These are phyloP conservation scores for Pythium chondricola DNA, from an alignment of 352 stramenopile genomes.

Conservation along the genomic window DNA sequence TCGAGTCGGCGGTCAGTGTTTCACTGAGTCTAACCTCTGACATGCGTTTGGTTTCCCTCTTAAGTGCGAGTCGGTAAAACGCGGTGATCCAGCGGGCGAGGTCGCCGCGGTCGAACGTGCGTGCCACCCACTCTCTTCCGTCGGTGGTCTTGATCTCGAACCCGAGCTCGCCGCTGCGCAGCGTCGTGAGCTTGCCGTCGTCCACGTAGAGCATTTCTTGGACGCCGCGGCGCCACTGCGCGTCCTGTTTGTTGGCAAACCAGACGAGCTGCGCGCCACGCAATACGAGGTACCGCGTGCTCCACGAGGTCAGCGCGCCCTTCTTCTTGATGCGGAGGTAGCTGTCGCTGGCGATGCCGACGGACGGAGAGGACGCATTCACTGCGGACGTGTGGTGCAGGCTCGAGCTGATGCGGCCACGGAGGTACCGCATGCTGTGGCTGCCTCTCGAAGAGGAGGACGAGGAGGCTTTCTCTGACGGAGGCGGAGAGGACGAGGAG, in stretches of 20 bases:
- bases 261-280: conserved; percentile 34
- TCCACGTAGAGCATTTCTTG: conserved; percentile 32
- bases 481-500: background rate
- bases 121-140: conserved; percentile 35
- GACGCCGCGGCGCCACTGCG: conserved; percentile 26
- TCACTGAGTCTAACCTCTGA: conserved; percentile 21
- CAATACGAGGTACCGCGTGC: conserved; percentile 55
- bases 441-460: background rate
- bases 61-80: conserved; percentile 50
- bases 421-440: conserved; percentile 17
- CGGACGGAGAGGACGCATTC: conserved; percentile 3
- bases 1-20: conserved; percentile 23
- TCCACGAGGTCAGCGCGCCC: conserved; percentile 42
- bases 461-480: background rate
- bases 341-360: conserved; percentile 31
- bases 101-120: conserved; percentile 48
- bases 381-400: too few species aligned
- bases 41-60: conserved; percentile 27
- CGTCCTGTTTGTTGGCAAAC: conserved; percentile 52
- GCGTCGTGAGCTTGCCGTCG: conserved; percentile 31
- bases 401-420: conserved; percentile 14
- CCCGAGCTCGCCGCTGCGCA: conserved; percentile 31
- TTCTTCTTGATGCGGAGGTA: conserved; percentile 60
- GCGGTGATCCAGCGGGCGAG: conserved; percentile 57
- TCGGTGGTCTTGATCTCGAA: conserved; percentile 42